phyloP scores from a whole-genome alignment of 306 rosid genomes.

The Lathyrus sativus region DNA sequence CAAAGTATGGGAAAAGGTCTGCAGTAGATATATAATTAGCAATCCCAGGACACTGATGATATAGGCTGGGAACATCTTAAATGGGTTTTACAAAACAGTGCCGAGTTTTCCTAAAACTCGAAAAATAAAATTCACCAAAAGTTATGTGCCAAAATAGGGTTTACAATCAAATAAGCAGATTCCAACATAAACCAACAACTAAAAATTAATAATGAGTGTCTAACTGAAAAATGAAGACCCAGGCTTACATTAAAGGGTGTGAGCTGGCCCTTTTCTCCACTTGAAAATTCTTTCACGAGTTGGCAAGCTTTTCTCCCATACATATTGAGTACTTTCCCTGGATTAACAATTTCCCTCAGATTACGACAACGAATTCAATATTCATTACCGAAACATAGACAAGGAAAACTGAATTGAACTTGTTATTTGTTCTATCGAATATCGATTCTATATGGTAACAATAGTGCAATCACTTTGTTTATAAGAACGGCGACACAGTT shows the following conservation, averaged over 20 bases:
- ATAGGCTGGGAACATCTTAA: neutral
- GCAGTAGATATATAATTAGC: neutral
- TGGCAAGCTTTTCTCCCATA: conserved; percentile 77
- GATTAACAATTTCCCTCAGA: conserved; percentile 21
- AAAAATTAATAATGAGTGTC: conserved; percentile 3
- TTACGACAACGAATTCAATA: neutral
- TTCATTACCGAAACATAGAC: too few species aligned
- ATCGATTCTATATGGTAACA: too few species aligned
- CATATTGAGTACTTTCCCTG: conserved; percentile 46
- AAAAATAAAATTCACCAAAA: neutral
- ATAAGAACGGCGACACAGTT: too few species aligned
- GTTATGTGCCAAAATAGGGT: neutral
- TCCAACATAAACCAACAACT: neutral
- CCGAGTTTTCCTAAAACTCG: neutral
- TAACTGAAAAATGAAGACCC: conserved; percentile 8
- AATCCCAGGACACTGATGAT: conserved; percentile 8
- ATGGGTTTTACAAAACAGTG: neutral
- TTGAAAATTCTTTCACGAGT: conserved; percentile 71
- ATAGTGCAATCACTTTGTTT: too few species aligned
- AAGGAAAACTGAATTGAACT: too few species aligned
- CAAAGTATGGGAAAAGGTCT: conserved; percentile 8
- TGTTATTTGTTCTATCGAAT: too few species aligned
- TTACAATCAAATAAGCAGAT: conserved; percentile 18
- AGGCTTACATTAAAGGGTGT: conserved; percentile 63
- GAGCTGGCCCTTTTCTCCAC: conserved; percentile 74